Base-by-base conservation (phyloP, 2,329 filamentous ascomycete species). In the Trichoderma cornu-damae region DNA sequence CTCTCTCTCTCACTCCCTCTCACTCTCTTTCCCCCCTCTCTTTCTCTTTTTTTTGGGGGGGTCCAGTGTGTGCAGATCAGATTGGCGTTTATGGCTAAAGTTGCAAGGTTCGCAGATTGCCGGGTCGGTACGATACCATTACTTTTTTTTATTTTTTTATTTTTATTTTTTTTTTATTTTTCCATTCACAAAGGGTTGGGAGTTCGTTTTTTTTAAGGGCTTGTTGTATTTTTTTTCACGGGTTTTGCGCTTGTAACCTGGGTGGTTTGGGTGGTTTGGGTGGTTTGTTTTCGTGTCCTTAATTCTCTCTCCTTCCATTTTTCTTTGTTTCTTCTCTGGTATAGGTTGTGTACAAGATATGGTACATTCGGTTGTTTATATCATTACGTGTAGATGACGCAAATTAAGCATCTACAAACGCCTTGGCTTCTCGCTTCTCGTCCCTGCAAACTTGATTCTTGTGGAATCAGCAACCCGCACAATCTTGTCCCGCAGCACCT, bases 391-490 rank as follows among this genome's bases (percentile, higher is more conserved):
- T 57, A 16, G 26, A 50, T 43, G 52, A 58, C 54, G 46, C 34
- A 54, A n/a, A 34, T 35, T 26, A 42, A 59, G 38, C 43, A 34
- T 57, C 34, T 72, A 77, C 77, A 97, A 75, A 77, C 94, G 87
- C 74, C 92, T 92, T 37, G 86, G 87, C 71, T 86, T 89, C 72
- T 82, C 83, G 77, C 90, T 93, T 73, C 92, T 89, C 37, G 89
- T 90, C 69, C 94, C 95, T 75, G 92, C 94, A 79, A 97, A 96
- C 79, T 99, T 99, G 73, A 97, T 74, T 67, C 88, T 88, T 56
- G 93, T 97, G 38, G 84, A 80, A 75, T 99, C 94, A 30, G 89
- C 85, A 60, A 99, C 88, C 65, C 85, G 86, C 40, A 84, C 78
- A 63, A 99, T 88, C 76, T 88, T 85, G 30, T 81, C 77, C 64